Evolutionary conservation across 2,329 filamentous ascomycete species (phyloP), one percentile per base, ranked within the genome.

Genomic region (Biscogniauxia sp.): DNA sequence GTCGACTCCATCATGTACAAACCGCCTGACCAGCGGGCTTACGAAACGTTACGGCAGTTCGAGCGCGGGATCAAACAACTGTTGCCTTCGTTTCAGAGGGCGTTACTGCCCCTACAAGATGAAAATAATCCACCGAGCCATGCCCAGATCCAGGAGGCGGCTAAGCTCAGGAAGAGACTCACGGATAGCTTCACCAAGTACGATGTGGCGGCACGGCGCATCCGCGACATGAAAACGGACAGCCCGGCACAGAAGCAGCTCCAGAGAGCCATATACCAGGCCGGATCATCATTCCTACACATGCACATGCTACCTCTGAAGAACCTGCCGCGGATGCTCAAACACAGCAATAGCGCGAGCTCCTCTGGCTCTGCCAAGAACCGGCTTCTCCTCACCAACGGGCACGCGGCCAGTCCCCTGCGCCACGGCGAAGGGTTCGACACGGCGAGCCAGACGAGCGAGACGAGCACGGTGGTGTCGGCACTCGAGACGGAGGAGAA

Each of bases 101-200:
- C 92, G 0, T 80, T 97, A 2, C 70, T 86, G 5, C 83, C 87
- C 1, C 77, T 97, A 3, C 93, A 97, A 59, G 76, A 83, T 1
- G 77, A 80, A 20, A 76, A 74, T 51, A 72, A 74, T 17, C 78
- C 82, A 0, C 80, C 84, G 0, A 83, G 79, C 1, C 82, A 82
- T 7, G 80, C 86, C 5, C 91, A 96, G 72, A 87, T 97, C 52
- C 84, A 91, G 57, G 93, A 97, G 68, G 93, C 93, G 0, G 88
- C 89, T 52, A 96, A 95, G 75, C 90, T 96, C 11, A 89, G 93
- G n/a, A 96, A 92, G 74, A 85, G 93, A 20, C 82, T 97, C 0
- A 93, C 92, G 61, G 93, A 97, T 69, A 90, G 92, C 8, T 97
- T 97, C 70, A 84, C 88, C 11, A 93, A 97, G 69, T 97, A 96